phyloP scores from a whole-genome alignment of 164 flowering plant species.

The Taxillus chinensis region DNA sequence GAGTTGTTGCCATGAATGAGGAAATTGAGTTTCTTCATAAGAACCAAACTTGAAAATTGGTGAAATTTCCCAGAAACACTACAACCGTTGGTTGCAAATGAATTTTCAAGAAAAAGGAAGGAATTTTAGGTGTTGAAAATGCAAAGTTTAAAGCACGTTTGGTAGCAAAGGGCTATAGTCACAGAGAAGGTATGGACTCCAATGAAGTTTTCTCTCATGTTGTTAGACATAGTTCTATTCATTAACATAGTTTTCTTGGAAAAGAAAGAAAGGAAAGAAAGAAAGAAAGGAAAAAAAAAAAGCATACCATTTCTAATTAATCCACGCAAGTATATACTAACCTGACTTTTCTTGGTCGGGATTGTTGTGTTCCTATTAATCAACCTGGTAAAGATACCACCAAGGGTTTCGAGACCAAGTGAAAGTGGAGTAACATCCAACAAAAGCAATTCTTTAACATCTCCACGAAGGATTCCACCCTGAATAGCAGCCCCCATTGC shows the following conservation, averaged over 20 bases:
- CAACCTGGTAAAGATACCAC: constrained; percentile 59
- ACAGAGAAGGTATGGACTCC: neutral
- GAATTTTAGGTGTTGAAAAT: constrained; percentile 2
- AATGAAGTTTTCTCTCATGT: neutral
- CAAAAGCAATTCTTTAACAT: constrained; percentile 59
- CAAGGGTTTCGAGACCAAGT: constrained; percentile 64
- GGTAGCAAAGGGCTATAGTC: neutral
- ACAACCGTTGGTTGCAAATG: neutral
- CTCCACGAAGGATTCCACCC: constrained; percentile 67
- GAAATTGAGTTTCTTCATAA: constrained; percentile 1
- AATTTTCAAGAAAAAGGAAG: neutral
- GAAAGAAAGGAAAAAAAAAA: too few species aligned
- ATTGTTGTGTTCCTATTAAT: constrained; percentile 59
- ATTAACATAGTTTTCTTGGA: too few species aligned
- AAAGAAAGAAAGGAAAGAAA: too few species aligned
- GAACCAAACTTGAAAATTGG: neutral
- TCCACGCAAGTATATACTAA: constrained; percentile 9
- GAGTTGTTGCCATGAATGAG: neutral
- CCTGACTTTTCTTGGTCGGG: constrained; percentile 62
- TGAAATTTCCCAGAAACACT: neutral
- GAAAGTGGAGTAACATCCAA: constrained; percentile 68
- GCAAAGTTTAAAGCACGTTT: neutral
- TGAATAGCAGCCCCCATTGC: constrained; percentile 81
- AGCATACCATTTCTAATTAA: too few species aligned
- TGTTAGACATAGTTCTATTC: neutral